Evolutionary conservation across 331 rosid species (phyloP), one percentile per base, ranked within the genome.

Genomic region (Quercus phellos): DNA sequence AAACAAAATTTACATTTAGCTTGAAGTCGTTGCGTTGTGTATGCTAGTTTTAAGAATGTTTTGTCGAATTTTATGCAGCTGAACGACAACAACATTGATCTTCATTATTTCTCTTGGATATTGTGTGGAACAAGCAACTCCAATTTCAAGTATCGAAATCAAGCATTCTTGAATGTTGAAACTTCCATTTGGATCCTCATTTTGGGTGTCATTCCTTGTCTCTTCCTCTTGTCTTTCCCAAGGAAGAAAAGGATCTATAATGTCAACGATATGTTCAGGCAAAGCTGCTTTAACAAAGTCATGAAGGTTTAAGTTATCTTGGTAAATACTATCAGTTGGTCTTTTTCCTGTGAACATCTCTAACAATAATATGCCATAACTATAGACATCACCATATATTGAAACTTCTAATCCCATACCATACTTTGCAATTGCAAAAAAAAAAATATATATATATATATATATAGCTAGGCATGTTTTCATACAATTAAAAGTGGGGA

Each of bases 261-360:
- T 26, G 8, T 73, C 88, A 76, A 77, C 73, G 30, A 38, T 86
- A 42, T 55, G 72, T 24, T 88, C 63, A 0, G 80, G 89, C 46
- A 88, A 59, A 30, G 80, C 85, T 77, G 9, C 64, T 58, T 70
- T 19, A 7, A 70, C 59, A 21, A 79, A 79, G 24, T 84, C 75
- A 35, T 76, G 85, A 79, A 90, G 83, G 61, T 80, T 82, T 16
- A 79, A 54, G 55, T 77, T 84, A 14, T 66, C 88, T 83, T 83
- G 76, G 70, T 78, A 90, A 50, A 73, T 59, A 1, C 83, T 89
- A 80, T 73, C n/a, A 0, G 84, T 90, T 0, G 84, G 89, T 43
- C 83, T 74, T 84, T 84, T 84, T 59, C 89, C 68, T 6, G 81
- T 82, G 81, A 90, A 79, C 72, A 80, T 82, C 67, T 88, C 89